Conservation (phyloP, 768 basidiomycete species). For the Boletus reticuloceps region DNA sequence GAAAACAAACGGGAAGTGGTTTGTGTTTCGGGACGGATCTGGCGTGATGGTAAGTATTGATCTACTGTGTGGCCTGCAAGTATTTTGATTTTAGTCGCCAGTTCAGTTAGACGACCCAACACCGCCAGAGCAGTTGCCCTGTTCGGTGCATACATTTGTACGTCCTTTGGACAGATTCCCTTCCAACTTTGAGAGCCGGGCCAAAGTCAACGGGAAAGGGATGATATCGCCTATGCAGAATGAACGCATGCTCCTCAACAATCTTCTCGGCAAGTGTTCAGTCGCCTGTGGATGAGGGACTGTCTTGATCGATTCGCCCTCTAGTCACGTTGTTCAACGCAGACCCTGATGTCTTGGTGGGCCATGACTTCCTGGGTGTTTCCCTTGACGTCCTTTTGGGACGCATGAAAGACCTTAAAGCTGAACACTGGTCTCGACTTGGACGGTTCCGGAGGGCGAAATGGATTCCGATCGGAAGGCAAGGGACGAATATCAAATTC, state of each 20-base stretch:
- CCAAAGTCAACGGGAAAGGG: slow-evolving; percentile 62
- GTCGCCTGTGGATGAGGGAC: background rate
- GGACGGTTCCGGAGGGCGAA: slow-evolving; percentile 83
- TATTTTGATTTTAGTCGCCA: slow-evolving; percentile 29
- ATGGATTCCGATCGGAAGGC: slow-evolving; percentile 79
- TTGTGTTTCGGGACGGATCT: slow-evolving; percentile 78
- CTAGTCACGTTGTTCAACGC: slow-evolving; percentile 74
- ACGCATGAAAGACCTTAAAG: slow-evolving; percentile 87
- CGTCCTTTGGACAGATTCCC: slow-evolving; percentile 89
- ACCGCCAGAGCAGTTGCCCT: slow-evolving; percentile 83
- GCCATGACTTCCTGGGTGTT: slow-evolving; percentile 91
- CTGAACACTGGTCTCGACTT: slow-evolving; percentile 91
- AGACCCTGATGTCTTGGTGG: slow-evolving; percentile 93
- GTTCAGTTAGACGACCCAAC: slow-evolving; percentile 90
- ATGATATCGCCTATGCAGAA: slow-evolving; percentile 71
- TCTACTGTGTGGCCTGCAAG: background rate
- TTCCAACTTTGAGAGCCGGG: slow-evolving; percentile 71
- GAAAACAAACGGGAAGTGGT: slow-evolving; percentile 95
- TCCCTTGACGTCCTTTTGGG: slow-evolving; percentile 88
- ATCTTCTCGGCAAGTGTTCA: slow-evolving; percentile 61
- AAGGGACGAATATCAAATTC: slow-evolving; percentile 82
- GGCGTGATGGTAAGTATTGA: slow-evolving; percentile 60
- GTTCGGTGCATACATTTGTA: slow-evolving; percentile 82
- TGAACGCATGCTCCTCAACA: slow-evolving; percentile 84
- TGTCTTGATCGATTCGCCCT: background rate